phyloP scores from a whole-genome alignment of 1,284 basidiomycete genomes.

The Cutaneotrichosporon sp. region DNA sequence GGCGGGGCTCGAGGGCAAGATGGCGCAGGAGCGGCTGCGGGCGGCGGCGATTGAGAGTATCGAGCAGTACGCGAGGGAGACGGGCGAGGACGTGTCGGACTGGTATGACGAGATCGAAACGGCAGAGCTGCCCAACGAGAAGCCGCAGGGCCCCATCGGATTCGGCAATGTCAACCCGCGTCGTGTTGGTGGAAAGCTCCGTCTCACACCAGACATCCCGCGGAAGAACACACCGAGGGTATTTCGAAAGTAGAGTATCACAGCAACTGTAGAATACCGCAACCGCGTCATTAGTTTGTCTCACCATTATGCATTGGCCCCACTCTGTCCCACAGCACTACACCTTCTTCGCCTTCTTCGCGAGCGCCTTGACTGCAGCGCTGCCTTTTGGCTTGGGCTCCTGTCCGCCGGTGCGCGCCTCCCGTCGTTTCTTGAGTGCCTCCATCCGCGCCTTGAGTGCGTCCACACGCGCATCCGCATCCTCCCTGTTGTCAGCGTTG shows the following conservation, averaged over 20 bases:
- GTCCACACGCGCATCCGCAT: constrained; percentile 45
- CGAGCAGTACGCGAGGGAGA: constrained; percentile 22
- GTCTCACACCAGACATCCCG: constrained; percentile 4
- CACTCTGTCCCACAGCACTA: background rate
- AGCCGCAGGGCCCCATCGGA: background rate
- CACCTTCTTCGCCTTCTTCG: background rate
- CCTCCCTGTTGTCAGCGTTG: constrained; percentile 35
- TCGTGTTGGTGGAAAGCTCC: background rate
- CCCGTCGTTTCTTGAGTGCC: constrained; percentile 38
- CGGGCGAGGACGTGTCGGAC: constrained; percentile 28
- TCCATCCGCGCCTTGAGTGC: constrained; percentile 46
- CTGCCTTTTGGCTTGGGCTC: background rate
- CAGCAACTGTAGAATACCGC: background rate
- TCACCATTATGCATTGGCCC: background rate
- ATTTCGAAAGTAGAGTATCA: background rate
- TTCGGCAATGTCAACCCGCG: background rate
- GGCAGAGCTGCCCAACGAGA: background rate
- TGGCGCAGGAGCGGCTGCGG: constrained; percentile 18
- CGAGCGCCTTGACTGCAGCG: background rate
- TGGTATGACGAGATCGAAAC: constrained; percentile 25
- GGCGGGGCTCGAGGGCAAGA: background rate
- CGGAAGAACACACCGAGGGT: background rate
- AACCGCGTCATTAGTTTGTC: no score
- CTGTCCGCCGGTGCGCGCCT: constrained; percentile 20
- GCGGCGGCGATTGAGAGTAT: constrained; percentile 22